phyloP scores from a whole-genome alignment of 148 eudicot genomes.

The Rheum nobile region DNA sequence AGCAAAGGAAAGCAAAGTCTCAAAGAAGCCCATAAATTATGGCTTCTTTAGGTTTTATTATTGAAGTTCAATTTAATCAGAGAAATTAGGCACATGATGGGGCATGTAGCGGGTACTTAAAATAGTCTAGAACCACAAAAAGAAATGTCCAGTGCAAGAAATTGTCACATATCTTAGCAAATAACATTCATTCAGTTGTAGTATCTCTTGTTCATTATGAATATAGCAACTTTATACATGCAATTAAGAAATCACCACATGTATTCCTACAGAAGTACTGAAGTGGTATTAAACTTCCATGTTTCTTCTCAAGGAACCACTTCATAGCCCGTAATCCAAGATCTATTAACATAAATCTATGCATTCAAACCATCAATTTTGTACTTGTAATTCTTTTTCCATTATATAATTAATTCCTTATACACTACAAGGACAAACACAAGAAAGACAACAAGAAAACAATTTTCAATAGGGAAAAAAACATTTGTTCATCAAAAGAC shows the following conservation, averaged over 20 bases:
- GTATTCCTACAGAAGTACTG: background rate
- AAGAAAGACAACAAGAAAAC: background rate
- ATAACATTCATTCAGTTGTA: background rate
- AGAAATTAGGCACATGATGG: background rate
- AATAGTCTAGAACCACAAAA: background rate
- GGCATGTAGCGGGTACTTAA: background rate
- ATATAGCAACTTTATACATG: background rate
- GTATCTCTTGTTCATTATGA: background rate
- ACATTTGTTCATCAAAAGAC: background rate
- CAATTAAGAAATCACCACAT: background rate
- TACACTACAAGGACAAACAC: background rate
- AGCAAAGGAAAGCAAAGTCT: background rate
- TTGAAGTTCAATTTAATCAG: background rate
- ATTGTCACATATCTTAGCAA: background rate
- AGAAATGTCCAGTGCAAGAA: background rate
- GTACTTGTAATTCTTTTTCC: background rate
- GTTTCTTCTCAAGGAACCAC: background rate
- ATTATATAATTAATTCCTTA: background rate
- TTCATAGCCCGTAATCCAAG: background rate
- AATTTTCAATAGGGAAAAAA: background rate
- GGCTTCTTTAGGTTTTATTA: background rate
- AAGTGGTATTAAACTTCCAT: background rate
- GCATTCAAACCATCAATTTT: background rate
- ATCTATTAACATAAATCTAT: no score
- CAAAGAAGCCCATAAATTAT: background rate